These are phyloP conservation scores for Colletotrichum incanum DNA, from an alignment of 2,329 filamentous ascomycete species.

Conservation along the genomic window DNA sequence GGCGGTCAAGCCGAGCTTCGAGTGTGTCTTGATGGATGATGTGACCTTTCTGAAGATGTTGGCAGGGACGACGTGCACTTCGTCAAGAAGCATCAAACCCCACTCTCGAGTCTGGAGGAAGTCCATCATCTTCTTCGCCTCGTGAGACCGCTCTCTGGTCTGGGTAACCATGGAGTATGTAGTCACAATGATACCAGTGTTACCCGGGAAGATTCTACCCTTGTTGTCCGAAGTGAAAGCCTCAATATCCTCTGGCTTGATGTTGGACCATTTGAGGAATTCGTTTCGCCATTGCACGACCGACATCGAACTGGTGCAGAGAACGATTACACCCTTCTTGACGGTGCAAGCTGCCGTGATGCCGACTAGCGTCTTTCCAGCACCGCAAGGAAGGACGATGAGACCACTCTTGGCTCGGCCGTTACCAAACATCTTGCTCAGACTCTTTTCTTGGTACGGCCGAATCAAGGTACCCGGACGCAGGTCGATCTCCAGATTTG, in stretches of 20 bases:
- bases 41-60: constrained; percentile 97
- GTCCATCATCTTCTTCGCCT: constrained; percentile 97
- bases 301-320: constrained; percentile 98
- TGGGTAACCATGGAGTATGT: constrained; percentile 99
- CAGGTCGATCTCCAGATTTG: constrained; percentile 93
- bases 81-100: constrained; percentile 97
- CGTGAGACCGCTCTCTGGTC: constrained; percentile 87
- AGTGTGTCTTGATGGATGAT: constrained; percentile 92
- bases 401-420: constrained; percentile 97
- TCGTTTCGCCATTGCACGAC: constrained; percentile 97
- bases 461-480: constrained; percentile 92
- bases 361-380: constrained; percentile 97
- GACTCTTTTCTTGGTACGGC: constrained; percentile 95
- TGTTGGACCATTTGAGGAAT: constrained; percentile 98
- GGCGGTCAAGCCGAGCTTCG: constrained; percentile 94
- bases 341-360: constrained; percentile 98
- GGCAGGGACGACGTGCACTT: constrained; percentile 97
- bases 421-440: constrained; percentile 99
- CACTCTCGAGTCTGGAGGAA: constrained; percentile 92
- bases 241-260: constrained; percentile 90
- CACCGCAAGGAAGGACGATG: constrained; percentile 96
- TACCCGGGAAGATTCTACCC: constrained; percentile 82
- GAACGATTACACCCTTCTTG: constrained; percentile 94
- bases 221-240: constrained; percentile 97
- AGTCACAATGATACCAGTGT: constrained; percentile 95